These are phyloP conservation scores for Pseudogymnoascus sp. DNA, from an alignment of 2,329 filamentous ascomycete genomes.

Conservation along the genomic window DNA sequence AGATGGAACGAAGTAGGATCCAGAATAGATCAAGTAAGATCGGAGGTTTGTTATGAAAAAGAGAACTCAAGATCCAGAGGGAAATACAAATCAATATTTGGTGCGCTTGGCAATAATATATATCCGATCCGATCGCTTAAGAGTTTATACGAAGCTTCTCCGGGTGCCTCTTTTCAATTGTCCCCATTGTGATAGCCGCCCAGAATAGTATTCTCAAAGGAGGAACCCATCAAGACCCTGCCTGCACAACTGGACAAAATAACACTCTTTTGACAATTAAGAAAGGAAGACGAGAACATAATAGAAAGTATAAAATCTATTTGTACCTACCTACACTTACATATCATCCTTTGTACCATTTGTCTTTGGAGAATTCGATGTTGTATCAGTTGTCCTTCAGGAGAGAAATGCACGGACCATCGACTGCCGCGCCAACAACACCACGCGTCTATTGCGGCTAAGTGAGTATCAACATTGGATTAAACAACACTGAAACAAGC, in stretches of 20 bases:
- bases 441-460: slow-evolving; percentile 1
- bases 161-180: neutral
- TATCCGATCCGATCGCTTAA: neutral
- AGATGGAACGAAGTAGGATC: neutral
- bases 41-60: neutral
- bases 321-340: neutral
- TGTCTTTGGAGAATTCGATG: neutral
- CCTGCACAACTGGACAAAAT: neutral
- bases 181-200: neutral
- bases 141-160: neutral
- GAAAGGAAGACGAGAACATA: neutral
- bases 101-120: neutral
- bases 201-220: neutral
- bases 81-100: neutral
- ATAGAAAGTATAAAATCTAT: neutral
- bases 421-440: neutral
- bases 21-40: neutral
- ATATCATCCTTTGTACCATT: neutral
- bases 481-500: neutral
- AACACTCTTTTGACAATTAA: neutral
- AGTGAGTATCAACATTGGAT: neutral
- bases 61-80: neutral
- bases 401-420: neutral
- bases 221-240: no score
- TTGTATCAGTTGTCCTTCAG: neutral